phyloP scores from a whole-genome alignment of 176 grass and related monocot genomes.

The Pontederia paniculata region DNA sequence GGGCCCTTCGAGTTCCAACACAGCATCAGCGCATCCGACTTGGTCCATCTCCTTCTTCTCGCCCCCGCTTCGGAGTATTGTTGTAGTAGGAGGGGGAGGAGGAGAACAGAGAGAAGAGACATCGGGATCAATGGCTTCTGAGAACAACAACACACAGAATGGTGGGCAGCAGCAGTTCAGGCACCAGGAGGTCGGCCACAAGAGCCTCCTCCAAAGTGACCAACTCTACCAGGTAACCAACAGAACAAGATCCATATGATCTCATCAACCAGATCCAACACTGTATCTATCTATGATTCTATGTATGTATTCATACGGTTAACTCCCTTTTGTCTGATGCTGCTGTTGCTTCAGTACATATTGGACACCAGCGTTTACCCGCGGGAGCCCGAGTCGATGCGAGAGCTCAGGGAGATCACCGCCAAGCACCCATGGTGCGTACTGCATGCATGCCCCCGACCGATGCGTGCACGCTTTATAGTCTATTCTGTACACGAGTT shows the following conservation, averaged over 20 bases:
- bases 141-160: too few relatives aligned
- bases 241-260: background rate
- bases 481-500: too few relatives aligned
- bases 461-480: background rate
- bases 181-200: background rate
- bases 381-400: background rate
- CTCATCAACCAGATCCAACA: background rate
- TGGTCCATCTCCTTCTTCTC: too few relatives aligned
- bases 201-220: background rate
- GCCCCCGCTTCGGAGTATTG: too few relatives aligned
- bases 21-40: too few relatives aligned
- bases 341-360: background rate
- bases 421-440: background rate
- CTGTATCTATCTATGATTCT: too few relatives aligned
- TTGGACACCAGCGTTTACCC: background rate
- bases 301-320: too few relatives aligned
- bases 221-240: background rate
- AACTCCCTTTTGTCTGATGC: too few relatives aligned
- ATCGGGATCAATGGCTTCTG: too few relatives aligned
- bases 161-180: background rate
- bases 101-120: too few relatives aligned
- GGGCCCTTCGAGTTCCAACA: too few relatives aligned
- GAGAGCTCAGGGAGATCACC: slow-evolving; percentile 1
- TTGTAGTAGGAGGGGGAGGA: too few relatives aligned
- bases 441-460: background rate